A percentile compares a stretch with the other conserved stretches of the same genome.
Conservation (phyloP, 2,329 filamentous ascomycete species). For the Rhynchosporium secalis region DNA sequence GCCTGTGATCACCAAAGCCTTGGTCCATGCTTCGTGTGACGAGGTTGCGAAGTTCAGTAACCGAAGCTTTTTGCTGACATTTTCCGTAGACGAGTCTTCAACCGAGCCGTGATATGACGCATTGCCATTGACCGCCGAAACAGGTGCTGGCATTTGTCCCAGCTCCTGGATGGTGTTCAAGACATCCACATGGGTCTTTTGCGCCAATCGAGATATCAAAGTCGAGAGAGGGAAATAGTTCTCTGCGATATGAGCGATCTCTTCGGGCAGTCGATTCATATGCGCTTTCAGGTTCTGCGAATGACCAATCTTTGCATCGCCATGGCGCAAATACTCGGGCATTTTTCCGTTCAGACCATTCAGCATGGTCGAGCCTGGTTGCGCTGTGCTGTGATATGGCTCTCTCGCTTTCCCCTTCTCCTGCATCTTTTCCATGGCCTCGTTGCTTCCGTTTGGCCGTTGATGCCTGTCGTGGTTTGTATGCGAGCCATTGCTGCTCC, state of each 20-base stretch:
- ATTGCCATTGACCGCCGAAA: constrained; percentile 54
- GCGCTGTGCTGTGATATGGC: constrained; percentile 36
- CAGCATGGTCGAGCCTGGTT: constrained; percentile 33
- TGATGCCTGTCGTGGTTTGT: constrained; percentile 56
- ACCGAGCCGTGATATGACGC: constrained; percentile 42
- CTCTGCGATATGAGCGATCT: constrained; percentile 70
- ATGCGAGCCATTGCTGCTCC: constrained; percentile 53
- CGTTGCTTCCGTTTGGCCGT: constrained; percentile 48
- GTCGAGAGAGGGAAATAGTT: constrained; percentile 75
- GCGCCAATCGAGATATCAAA: constrained; percentile 75
- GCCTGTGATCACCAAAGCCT: constrained; percentile 84
- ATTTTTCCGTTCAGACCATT: constrained; percentile 36
- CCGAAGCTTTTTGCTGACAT: constrained; percentile 71
- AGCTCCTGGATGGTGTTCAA: constrained; percentile 69
- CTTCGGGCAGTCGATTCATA: constrained; percentile 60
- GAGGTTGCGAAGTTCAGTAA: constrained; percentile 78
- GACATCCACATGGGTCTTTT: constrained; percentile 79
- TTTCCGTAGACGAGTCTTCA: constrained; percentile 63
- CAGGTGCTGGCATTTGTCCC: constrained; percentile 64
- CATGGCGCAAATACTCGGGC: constrained; percentile 27
- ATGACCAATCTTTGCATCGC: constrained; percentile 25
- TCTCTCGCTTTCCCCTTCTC: constrained; percentile 37
- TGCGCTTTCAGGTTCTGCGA: constrained; percentile 40
- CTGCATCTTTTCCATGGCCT: constrained; percentile 43
- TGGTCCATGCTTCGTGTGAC: constrained; percentile 85